Base-by-base conservation (phyloP, 163 green algal genomes). In the Chlorella variabilis region DNA sequence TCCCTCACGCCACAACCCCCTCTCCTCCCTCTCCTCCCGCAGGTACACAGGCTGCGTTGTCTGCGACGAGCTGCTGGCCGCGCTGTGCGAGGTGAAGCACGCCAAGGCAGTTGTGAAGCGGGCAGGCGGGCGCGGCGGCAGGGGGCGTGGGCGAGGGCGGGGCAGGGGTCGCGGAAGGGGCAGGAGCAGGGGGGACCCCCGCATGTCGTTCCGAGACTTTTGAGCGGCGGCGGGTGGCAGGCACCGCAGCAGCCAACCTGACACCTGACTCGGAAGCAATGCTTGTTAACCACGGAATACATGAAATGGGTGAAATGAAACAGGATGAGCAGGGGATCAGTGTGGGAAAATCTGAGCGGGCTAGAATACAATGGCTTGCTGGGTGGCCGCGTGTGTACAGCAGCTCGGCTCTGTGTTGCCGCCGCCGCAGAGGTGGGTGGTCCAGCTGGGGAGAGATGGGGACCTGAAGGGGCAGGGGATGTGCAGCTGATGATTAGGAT, bases 71-170 rank as follows among this genome's bases (percentile, higher is more conserved):
- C 33, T 89, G 18, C 68, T 98, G 45, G 70, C 85, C 2, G 82
- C 67, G 39, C 71, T 96, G 45, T 94, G 93, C 56, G 87, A 97
- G 84, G 87, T 91, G 31, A 97, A 96, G 84, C 90, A 97, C 78
- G 91, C 91, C 4, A 88, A 87, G 29, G 86, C 84, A 5, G 92
- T 90, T 59, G 85, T 89, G 9, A 90, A 84, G 65, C 77, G 92
- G 27, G 61, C 70, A 76, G 36, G 84, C 85, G 39, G 79, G 82
- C n/a, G 59, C 87, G 69, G 69, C 5, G 20, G 62, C 62, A 70
- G 62, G 62, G 65, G 65, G 11, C 20, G 65, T 9, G 65, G 65
- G 33, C 31, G 65, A 34, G 65, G 65, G 65, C 36, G 65, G 3
- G 65, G 65, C 65, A 62, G 54, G 54, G 54, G 54, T n/a, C 54